Evolutionary conservation across 306 rosid species (phyloP).

Genomic region (Vigna radiata): DNA sequence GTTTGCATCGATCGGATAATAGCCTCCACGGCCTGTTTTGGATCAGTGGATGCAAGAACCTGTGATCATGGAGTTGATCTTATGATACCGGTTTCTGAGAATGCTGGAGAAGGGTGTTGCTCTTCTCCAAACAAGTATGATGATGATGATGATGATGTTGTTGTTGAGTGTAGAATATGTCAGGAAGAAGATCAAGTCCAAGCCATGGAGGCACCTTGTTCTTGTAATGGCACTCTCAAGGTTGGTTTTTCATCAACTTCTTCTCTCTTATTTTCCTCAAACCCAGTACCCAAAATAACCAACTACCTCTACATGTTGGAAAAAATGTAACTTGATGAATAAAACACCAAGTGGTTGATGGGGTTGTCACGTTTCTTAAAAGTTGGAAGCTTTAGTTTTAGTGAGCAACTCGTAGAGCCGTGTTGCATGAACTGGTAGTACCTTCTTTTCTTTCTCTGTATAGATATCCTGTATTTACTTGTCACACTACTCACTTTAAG

Average conservation of each 20-base stretch:
- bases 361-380: constrained; percentile 1
- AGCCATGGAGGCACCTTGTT: constrained; percentile 41
- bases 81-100: not conserved
- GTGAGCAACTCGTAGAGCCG: not conserved
- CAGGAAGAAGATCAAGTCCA: constrained; percentile 35
- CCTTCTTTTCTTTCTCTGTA: not conserved
- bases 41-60: not conserved
- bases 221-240: constrained; percentile 45
- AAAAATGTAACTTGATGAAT: not conserved
- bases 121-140: not conserved
- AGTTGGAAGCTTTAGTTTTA: not conserved
- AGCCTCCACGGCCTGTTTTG: constrained; percentile 34
- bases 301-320: not conserved
- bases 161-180: constrained; percentile 42
- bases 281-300: not conserved
- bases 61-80: constrained; percentile 6
- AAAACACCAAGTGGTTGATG: not conserved
- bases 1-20: constrained; percentile 38
- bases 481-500: not conserved
- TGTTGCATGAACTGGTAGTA: constrained; percentile 9
- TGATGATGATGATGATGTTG: not conserved
- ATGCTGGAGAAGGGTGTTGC: constrained; percentile 5
- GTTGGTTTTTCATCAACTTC: not conserved
- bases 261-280: not conserved
- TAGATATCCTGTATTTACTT: not conserved